These are phyloP conservation scores for Tulasnella sp. DNA, from an alignment of 768 basidiomycete genomes.

Conservation along the genomic window DNA sequence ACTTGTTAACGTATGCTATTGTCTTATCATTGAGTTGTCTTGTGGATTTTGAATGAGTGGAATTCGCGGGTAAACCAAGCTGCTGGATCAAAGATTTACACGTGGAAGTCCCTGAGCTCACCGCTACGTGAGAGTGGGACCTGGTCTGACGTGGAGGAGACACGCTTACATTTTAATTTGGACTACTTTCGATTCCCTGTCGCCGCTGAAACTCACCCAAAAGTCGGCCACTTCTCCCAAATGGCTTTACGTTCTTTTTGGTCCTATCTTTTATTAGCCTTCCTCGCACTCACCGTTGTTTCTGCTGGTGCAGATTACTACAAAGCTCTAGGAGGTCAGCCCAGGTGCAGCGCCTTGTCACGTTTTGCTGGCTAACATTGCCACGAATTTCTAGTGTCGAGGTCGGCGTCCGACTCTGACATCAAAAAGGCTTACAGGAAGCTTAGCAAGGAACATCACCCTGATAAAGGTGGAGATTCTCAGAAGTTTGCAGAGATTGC, in stretches of 20 bases:
- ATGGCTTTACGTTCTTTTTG: constrained; percentile 2
- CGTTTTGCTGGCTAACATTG: not conserved
- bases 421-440: constrained; percentile 87
- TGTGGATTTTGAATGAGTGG: too few relatives aligned
- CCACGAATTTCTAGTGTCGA: constrained; percentile 35
- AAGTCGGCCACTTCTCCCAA: too few relatives aligned
- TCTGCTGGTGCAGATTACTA: constrained; percentile 58
- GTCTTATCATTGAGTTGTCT: too few relatives aligned
- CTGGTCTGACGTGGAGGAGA: too few relatives aligned
- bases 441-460: constrained; percentile 78
- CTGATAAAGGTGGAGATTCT: constrained; percentile 81
- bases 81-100: too few relatives aligned
- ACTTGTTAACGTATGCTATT: too few relatives aligned
- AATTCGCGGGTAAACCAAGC: too few relatives aligned
- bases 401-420: constrained; percentile 72
- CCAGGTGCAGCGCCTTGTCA: constrained; percentile 4
- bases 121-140: too few relatives aligned
- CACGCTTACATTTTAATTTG: too few relatives aligned
- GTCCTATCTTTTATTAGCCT: not conserved
- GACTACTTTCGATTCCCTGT: too few relatives aligned
- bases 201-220: too few relatives aligned
- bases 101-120: too few relatives aligned
- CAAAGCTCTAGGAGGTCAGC: constrained; percentile 68
- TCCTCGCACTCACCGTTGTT: constrained; percentile 25
- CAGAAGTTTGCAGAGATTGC: constrained; percentile 84